phyloP scores from a whole-genome alignment of 805 yeast genomes.

The Pichia nakasei region DNA sequence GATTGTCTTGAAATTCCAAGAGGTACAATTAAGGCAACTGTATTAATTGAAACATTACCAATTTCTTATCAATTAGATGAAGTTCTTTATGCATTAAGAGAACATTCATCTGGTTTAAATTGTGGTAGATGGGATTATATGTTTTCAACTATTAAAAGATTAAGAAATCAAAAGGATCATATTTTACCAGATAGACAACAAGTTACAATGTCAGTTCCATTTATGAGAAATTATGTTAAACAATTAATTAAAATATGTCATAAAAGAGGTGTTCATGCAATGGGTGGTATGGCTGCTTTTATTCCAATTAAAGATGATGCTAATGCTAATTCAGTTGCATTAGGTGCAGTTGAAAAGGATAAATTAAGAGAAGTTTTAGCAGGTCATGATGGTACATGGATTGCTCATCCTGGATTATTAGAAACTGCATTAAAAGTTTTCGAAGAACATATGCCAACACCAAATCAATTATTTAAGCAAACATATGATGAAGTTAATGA shows the following conservation, averaged over 20 bases:
- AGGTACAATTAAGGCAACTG: constrained; percentile 77
- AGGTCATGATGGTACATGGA: constrained; percentile 88
- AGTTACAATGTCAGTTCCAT: constrained; percentile 74
- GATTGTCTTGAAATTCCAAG: constrained; percentile 59
- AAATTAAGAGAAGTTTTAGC: constrained; percentile 68
- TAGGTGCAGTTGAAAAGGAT: constrained; percentile 66
- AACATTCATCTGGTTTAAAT: constrained; percentile 72
- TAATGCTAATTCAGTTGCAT: constrained; percentile 53
- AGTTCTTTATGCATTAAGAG: constrained; percentile 66
- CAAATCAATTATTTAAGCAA: constrained; percentile 61
- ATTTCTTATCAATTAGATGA: constrained; percentile 86
- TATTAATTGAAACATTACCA: constrained; percentile 74
- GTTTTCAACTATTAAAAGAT: constrained; percentile 68
- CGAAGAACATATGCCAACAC: constrained; percentile 71
- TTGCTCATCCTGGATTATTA: constrained; percentile 79
- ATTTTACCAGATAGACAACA: constrained; percentile 72
- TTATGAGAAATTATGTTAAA: constrained; percentile 71
- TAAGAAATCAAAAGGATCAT: constrained; percentile 58
- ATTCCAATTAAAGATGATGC: constrained; percentile 71
- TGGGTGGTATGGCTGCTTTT: constrained; percentile 90
- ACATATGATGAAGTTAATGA: constrained; percentile 37
- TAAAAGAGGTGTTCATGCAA: constrained; percentile 72
- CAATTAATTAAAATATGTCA: constrained; percentile 68
- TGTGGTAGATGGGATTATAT: constrained; percentile 91
- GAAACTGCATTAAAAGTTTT: constrained; percentile 65